Conservation (phyloP, 139 green algal genomes). For the Chlorella sp. region DNA sequence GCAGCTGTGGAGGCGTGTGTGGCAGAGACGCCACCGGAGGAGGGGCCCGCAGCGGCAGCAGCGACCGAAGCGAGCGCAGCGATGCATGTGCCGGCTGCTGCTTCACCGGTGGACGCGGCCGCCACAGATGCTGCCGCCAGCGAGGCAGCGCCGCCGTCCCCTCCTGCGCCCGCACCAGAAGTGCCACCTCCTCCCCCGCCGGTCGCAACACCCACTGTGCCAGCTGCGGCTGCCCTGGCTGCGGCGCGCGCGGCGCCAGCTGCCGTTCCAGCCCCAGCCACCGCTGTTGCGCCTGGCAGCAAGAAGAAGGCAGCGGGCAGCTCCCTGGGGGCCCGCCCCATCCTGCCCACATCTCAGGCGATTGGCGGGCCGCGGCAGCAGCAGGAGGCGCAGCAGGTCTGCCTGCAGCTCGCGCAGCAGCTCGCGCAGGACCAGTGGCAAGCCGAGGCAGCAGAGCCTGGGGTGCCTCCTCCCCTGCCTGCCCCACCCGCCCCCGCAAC, state of each 20-base stretch:
- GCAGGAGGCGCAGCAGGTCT: constrained; percentile 6
- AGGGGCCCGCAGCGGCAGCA: not conserved
- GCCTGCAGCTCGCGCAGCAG: constrained; percentile 14
- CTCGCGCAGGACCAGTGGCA: not conserved
- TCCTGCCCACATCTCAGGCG: not conserved
- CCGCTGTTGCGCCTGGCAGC: not conserved
- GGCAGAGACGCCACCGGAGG: no score
- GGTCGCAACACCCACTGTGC: no score
- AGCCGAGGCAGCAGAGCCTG: not conserved
- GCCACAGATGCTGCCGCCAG: no score
- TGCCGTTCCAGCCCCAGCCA: not conserved
- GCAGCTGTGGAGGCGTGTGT: not conserved
- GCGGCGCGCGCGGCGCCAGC: not conserved
- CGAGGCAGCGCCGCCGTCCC: no score
- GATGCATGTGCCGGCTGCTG: no score
- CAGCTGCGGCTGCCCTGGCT: not conserved
- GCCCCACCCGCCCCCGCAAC: not conserved
- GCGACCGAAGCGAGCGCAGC: no score
- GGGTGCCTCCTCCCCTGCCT: not conserved
- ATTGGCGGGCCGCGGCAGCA: not conserved
- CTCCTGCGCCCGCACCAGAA: no score
- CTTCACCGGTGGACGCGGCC: no score
- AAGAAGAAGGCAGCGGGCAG: constrained; percentile 36
- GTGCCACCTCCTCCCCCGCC: no score
- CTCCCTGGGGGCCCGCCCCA: not conserved